Evolutionary conservation across 2,329 filamentous ascomycete genomes (phyloP).

Genomic region (Xylariales sp.): DNA sequence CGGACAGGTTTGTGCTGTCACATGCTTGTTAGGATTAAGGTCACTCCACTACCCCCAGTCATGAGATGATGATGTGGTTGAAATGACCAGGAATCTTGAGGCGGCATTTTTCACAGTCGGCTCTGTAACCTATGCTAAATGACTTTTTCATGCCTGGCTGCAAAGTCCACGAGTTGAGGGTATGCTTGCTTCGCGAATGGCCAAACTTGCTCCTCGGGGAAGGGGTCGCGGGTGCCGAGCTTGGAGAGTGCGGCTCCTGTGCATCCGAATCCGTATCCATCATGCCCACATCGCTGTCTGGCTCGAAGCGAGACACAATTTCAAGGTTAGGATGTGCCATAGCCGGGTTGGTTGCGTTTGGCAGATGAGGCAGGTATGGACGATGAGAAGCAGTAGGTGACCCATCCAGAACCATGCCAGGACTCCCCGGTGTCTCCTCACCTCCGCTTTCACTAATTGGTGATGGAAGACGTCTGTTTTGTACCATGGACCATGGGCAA

Average conservation of each 20-base stretch:
- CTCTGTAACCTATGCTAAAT: conserved; percentile 74
- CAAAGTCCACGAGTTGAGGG: conserved; percentile 56
- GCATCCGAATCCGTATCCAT: conserved; percentile 23
- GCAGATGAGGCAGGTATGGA: conserved; percentile 27
- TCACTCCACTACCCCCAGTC: too few relatives aligned
- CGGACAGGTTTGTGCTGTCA: too few relatives aligned
- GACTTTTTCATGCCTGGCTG: conserved; percentile 63
- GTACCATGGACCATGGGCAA: conserved; percentile 49
- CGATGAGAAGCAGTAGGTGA: conserved; percentile 25
- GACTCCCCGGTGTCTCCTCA: conserved; percentile 36
- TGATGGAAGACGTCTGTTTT: conserved; percentile 51
- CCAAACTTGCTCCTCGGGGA: conserved; percentile 48
- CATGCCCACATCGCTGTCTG: conserved; percentile 24
- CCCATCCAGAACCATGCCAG: conserved; percentile 34
- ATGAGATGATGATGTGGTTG: conserved; percentile 70
- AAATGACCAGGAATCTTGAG: conserved; percentile 74
- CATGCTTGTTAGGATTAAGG: too few relatives aligned
- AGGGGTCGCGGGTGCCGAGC: conserved; percentile 31
- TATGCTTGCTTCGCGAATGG: conserved; percentile 55
- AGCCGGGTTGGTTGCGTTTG: conserved; percentile 29
- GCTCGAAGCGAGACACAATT: conserved; percentile 14
- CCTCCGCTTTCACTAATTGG: conserved; percentile 53
- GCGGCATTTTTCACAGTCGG: conserved; percentile 74
- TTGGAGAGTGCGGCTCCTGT: conserved; percentile 20
- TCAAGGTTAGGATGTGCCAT: conserved; percentile 32